Base-by-base conservation (phyloP, 345 rosid genomes). In the Viola odorata region DNA sequence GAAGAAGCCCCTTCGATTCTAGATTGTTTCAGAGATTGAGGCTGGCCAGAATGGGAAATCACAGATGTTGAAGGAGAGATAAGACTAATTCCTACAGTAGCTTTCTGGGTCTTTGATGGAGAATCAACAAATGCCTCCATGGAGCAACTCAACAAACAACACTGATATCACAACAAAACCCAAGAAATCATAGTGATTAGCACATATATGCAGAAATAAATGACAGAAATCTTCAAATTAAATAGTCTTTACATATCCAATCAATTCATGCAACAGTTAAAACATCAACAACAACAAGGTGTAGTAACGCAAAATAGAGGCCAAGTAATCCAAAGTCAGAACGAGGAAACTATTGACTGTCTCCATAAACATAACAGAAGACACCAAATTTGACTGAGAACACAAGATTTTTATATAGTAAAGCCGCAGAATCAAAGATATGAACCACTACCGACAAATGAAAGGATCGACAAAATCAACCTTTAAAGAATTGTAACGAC, bases 111-210 rank as follows among this genome's bases (percentile, higher is more conserved):
- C 72, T 69, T 78, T 50, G 84, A 71, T 12, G 81, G 65, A 63
- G 91, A 76, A 77, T 77, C 70, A 64, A 53, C 17, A 50, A 81
- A 65, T 42, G 89, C 76, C 62, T 86, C 95, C 95, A 88, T 88
- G 63, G 72, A 74, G 53, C 67, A 79, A 58, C 68, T 64, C 67
- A 67, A 37, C 70, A 57, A 23, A n/a, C 54, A 72, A 41, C 62
- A 60, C 82, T 76, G 32, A 23, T 23, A 81, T 59, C 62, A 71
- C 80, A 61, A 65, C 59, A 49, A 64, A 78, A 60, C 55, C 69
- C 75, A 72, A 73, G 50, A 36, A 57, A 67, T 59, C 49, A 64
- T 32, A 66, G 68, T 6, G 41, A 32, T 52, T 48, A 37, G 57
- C 48, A 40, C 39, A 41, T 57, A 32, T 5, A 57, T 51, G 58